Percentiles rank a stretch among this genome's conserved stretches.
phyloP scores from a whole-genome alignment of 2,329 filamentous ascomycete species.

The Exophiala xenobiotica region DNA sequence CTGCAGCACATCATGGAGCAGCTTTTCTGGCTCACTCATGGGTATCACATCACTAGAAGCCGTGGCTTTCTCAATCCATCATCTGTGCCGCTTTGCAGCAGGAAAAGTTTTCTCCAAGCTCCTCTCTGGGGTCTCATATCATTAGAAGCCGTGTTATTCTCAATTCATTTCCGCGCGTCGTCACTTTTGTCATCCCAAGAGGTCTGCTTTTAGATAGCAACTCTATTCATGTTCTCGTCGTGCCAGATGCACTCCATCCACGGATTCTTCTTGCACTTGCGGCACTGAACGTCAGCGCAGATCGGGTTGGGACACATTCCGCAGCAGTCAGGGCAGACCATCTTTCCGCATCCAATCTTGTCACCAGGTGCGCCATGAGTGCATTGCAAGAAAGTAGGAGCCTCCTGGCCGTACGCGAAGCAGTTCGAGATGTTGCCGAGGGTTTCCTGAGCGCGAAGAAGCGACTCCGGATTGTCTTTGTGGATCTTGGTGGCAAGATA shows the following conservation, averaged over 20 bases:
- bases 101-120: no score
- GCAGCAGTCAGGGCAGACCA: constrained; percentile 38
- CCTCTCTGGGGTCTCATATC: no score
- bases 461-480: constrained; percentile 13
- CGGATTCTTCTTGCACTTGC: constrained; percentile 37
- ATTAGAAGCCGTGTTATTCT: no score
- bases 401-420: constrained; percentile 32
- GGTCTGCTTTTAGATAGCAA: no score
- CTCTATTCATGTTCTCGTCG: constrained; percentile 21
- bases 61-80: no score
- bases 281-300: constrained; percentile 39
- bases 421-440: constrained; percentile 31
- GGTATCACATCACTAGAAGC: no score
- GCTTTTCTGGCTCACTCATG: no score
- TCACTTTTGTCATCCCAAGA: no score
- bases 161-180: no score
- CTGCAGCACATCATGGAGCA: no score
- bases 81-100: no score
- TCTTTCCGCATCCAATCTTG: constrained; percentile 33
- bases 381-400: constrained; percentile 37
- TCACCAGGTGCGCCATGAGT: constrained; percentile 26
- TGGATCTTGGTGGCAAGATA: constrained; percentile 23
- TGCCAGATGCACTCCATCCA: constrained; percentile 39
- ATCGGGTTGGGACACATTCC: constrained; percentile 36
- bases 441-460: constrained; percentile 23